A percentile compares a stretch with the other conserved stretches of the same genome.
Evolutionary conservation across 1,139 yeast species (phyloP).

Genomic region (Candida tetrigidarum): DNA sequence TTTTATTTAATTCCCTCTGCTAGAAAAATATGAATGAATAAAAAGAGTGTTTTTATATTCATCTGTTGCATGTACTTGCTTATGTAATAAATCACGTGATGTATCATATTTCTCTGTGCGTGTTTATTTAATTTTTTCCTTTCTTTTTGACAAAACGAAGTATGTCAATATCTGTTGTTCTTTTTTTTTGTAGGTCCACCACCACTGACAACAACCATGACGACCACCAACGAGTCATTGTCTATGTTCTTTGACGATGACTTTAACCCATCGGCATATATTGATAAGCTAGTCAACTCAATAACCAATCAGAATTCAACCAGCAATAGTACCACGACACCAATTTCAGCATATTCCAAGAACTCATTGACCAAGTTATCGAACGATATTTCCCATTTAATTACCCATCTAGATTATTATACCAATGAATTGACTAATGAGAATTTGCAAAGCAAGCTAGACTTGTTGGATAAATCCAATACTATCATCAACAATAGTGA

Average conservation of each 20-base stretch:
- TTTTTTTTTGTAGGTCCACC: background rate
- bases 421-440: constrained; percentile 58
- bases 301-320: constrained; percentile 20
- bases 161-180: background rate
- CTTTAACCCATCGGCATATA: constrained; percentile 40
- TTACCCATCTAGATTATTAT: constrained; percentile 64
- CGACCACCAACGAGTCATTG: constrained; percentile 20
- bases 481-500: constrained; percentile 24
- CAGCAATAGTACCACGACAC: constrained; percentile 16
- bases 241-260: constrained; percentile 48
- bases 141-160: too few relatives aligned
- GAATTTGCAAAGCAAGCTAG: constrained; percentile 48
- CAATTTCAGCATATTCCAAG: constrained; percentile 24
- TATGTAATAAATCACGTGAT: too few relatives aligned
- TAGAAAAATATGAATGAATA: too few relatives aligned
- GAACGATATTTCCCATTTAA: constrained; percentile 39
- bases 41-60: too few relatives aligned
- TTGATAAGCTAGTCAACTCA: constrained; percentile 41
- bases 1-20: too few relatives aligned
- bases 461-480: constrained; percentile 30
- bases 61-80: too few relatives aligned
- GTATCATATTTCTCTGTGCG: too few relatives aligned
- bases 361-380: constrained; percentile 30
- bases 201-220: background rate
- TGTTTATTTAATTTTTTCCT: too few relatives aligned